Evolutionary conservation across 805 yeast genomes (phyloP).

Genomic region (Candida lessepsii): DNA sequence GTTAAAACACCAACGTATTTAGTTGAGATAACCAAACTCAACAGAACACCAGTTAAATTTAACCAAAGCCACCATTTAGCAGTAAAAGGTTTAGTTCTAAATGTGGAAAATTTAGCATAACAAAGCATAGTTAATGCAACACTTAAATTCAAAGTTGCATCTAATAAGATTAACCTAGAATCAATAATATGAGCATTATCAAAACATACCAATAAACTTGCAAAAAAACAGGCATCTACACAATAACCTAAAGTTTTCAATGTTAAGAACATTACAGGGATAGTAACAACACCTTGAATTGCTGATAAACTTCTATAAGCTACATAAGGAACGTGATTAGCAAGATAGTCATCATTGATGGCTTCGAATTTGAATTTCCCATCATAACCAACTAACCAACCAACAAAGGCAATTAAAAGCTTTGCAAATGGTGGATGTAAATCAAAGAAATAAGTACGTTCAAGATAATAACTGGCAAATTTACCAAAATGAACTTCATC

Average conservation of each 20-base stretch:
- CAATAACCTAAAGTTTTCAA: slow-evolving; percentile 83
- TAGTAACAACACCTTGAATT: slow-evolving; percentile 74
- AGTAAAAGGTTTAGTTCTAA: slow-evolving; percentile 65
- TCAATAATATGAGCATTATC: slow-evolving; percentile 91
- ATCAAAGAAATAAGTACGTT: slow-evolving; percentile 91
- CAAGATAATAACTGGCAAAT: slow-evolving; percentile 80
- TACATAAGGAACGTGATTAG: slow-evolving; percentile 80
- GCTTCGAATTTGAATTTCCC: slow-evolving; percentile 91
- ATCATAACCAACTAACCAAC: slow-evolving; percentile 83
- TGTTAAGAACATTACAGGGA: slow-evolving; percentile 81
- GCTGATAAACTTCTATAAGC: slow-evolving; percentile 82
- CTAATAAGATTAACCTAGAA: slow-evolving; percentile 86
- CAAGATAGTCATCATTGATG: slow-evolving; percentile 79
- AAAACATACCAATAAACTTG: slow-evolving; percentile 71
- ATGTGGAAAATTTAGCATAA: slow-evolving; percentile 73
- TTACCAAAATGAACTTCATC: slow-evolving; percentile 89
- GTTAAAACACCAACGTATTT: slow-evolving; percentile 96
- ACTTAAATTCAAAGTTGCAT: slow-evolving; percentile 81
- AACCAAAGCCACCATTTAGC: slow-evolving; percentile 87
- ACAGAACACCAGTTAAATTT: slow-evolving; percentile 72
- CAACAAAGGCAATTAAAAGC: slow-evolving; percentile 84
- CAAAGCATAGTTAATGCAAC: slow-evolving; percentile 79
- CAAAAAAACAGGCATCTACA: slow-evolving; percentile 74
- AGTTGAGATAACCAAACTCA: slow-evolving; percentile 91
- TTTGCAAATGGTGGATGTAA: slow-evolving; percentile 98